Conservation (phyloP, 805 yeast species). For the Sugiyamaella mastotermitis region DNA sequence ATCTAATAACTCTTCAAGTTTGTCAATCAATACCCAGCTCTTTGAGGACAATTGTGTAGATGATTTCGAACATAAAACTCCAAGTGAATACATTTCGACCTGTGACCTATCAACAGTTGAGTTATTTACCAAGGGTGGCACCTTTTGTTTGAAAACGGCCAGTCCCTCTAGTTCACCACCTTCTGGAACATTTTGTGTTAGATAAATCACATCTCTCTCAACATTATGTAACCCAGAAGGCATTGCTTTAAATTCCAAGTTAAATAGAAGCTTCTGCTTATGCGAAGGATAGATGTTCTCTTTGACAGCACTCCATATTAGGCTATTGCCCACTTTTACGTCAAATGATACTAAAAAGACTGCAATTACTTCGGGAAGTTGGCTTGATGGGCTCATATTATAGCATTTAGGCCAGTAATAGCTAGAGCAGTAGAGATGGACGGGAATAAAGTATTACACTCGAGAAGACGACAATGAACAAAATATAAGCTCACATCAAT, state of each 20-base stretch:
- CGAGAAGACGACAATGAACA: too few species aligned
- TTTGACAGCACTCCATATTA: constrained; percentile 34
- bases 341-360: constrained; percentile 46
- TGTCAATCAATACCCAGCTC: constrained; percentile 36
- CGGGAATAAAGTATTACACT: too few species aligned
- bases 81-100: constrained; percentile 58
- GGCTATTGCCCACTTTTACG: constrained; percentile 43
- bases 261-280: constrained; percentile 21
- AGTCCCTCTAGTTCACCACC: constrained; percentile 34
- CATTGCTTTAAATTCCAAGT: constrained; percentile 50
- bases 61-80: constrained; percentile 35
- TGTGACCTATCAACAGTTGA: not conserved
- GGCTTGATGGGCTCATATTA: too few species aligned
- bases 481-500: too few species aligned
- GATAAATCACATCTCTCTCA: constrained; percentile 43
- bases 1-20: constrained; percentile 18
- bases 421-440: too few species aligned
- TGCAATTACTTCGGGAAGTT: too few species aligned
- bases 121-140: not conserved
- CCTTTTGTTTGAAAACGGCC: constrained; percentile 40
- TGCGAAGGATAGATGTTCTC: constrained; percentile 25
- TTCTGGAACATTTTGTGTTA: constrained; percentile 31
- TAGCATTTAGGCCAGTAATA: too few species aligned
- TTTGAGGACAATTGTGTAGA: constrained; percentile 12
- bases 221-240: constrained; percentile 64